Base-by-base conservation (phyloP, 257 asterid species). In the Catharanthus roseus region DNA sequence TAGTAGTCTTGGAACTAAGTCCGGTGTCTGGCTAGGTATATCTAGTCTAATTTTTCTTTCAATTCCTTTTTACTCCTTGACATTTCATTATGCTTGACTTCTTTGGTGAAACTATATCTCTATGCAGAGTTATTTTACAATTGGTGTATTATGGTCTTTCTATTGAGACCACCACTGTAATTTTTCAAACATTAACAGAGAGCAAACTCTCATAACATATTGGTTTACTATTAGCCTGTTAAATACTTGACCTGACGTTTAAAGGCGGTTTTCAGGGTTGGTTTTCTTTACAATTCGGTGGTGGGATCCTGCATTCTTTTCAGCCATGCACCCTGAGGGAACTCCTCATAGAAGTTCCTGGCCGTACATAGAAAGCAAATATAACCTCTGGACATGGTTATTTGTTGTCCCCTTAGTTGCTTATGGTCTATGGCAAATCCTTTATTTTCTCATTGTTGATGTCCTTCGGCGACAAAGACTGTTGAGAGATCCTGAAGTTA, bases 201-300 rank as follows among this genome's bases (percentile, higher is more conserved):
- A n/a, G n/a, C 23, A 6, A 34, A 4, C 13, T 34, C 3, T n/a
- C 4, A 3, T 49, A 47, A 69, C n/a, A 21, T 24, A 31, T 60
- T 60, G 26, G 29, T 38, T 16, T 4, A 31, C 21, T 53, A 26
- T 73, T 19, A 8, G 26, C 57, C 29, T 42, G 23, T 28, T 66
- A 8, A 3, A 38, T 4, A 28, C 11, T 33, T 10, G 15, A 10
- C 53, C 60, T 66, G 38, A 60, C 54, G 5, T 77, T 58, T 39
- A 24, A 44, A 34, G 73, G 28, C 69, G 80, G 34, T 15, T 67
- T 87, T 12, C 86, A 93, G 99, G 99, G 49, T 75, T 95, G 78
- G 99, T 95, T 77, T 91, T 85, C 89, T 91, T 95, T 88, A 95
- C 97, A 28, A 89, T 95, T 62, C 86, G 99, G 70, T 95, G 99